Evolutionary conservation across 2,329 filamentous ascomycete species (phyloP).

Genomic region (Dothidotthia symphoricarpi): DNA sequence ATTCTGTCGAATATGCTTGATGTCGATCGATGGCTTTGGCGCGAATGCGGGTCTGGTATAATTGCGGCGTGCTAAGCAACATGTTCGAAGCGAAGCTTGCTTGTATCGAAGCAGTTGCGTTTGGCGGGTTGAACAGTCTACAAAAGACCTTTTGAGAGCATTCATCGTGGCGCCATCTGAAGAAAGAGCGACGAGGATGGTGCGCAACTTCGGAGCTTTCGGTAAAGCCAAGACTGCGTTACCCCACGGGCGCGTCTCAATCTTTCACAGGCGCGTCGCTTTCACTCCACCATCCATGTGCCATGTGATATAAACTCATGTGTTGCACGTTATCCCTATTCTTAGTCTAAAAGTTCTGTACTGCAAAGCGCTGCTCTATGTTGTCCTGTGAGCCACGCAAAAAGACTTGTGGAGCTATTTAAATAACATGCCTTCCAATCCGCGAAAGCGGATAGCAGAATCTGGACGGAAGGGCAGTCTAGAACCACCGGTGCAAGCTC

Average conservation of each 20-base stretch:
- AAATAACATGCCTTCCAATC: constrained; percentile 2
- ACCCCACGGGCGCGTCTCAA: too few relatives aligned
- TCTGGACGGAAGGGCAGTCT: background rate
- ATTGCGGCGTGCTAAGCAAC: constrained; percentile 42
- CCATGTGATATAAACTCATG: too few relatives aligned
- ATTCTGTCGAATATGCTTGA: constrained; percentile 87
- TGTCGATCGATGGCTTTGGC: constrained; percentile 75
- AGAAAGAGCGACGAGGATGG: constrained; percentile 4
- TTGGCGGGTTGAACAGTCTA: constrained; percentile 15
- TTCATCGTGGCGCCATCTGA: constrained; percentile 21
- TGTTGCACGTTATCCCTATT: too few relatives aligned
- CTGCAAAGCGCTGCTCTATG: too few relatives aligned
- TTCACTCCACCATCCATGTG: too few relatives aligned
- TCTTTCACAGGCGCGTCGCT: constrained; percentile 2
- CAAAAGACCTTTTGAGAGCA: constrained; percentile 16
- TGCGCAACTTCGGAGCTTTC: background rate
- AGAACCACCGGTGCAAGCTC: background rate
- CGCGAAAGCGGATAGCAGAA: constrained; percentile 3
- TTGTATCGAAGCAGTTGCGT: constrained; percentile 4
- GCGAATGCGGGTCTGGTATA: constrained; percentile 65
- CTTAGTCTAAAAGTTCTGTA: too few relatives aligned
- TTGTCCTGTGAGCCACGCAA: too few relatives aligned
- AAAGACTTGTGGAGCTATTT: constrained; percentile 1
- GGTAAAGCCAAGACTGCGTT: background rate
- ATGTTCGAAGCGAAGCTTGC: constrained; percentile 4